Base-by-base conservation (phyloP, 805 yeast species). In the Nakazawaea pomicola region DNA sequence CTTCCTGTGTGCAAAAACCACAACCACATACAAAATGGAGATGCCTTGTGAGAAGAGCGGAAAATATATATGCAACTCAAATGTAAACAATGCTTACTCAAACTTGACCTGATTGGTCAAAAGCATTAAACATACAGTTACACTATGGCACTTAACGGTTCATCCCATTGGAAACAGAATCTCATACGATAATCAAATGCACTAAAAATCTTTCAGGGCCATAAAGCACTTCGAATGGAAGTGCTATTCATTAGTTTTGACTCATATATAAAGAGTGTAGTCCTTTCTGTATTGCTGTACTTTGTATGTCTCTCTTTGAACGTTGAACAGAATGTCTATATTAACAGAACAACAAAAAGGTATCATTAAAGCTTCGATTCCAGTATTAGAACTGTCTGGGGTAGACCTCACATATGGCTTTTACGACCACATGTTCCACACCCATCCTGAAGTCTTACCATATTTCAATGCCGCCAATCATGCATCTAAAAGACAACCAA, bases 391-490 rank as follows among this genome's bases (percentile, higher is more conserved):
- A 55, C 62, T 58, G 40, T 61, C 69, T 33, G 89, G 88, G 23
- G 72, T 66, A 10, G 66, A 58, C 3, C 59, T 82, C 36, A 79
- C 89, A 7, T 54, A 67, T 11, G 60, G 55, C 6, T 76, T 82
- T 54, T 83, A 83, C 57, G 48, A 61, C 15, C 63, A 67, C 47
- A 76, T 82, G 87, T 60, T 83, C 21, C 42, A 49, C 9, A 67
- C 62, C 12, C 62, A 74, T 50, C 78, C 78, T 2, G 79, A 72
- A 48, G 75, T 81, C 7, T 66, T 65, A 47, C 68, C 77, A n/a
- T 70, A 71, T 53, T 82, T 83, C 68, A 83, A 82, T 56, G 66
- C 61, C 47, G 56, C 77, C 2, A 71, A 82, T 56, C 89, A 83
- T 57, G 53, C 48, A 29, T 61, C 68, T 21, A 68, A 72, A 40